Percentiles rank a stretch among this genome's conserved stretches.
These are phyloP conservation scores for Yarrowia phangngaensis DNA, from an alignment of 805 yeast species.

Conservation along the genomic window DNA sequence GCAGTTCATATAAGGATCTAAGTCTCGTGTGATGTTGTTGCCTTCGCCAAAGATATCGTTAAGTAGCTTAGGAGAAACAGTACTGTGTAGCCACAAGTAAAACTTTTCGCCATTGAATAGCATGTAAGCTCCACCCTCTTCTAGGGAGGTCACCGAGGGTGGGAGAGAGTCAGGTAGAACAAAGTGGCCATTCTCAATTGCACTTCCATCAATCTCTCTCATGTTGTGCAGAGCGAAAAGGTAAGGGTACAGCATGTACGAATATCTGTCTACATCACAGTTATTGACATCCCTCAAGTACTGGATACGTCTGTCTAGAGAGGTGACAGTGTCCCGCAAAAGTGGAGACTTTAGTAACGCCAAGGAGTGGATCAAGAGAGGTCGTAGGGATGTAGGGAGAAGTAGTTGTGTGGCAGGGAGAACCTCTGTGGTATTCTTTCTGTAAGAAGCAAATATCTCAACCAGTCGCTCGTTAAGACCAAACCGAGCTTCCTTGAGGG, in stretches of 20 bases:
- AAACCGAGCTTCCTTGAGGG: slow-evolving; percentile 47
- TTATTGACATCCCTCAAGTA: slow-evolving; percentile 51
- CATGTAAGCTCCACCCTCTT: slow-evolving; percentile 73
- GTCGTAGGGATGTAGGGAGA: slow-evolving; percentile 74
- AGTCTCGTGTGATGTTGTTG: slow-evolving; percentile 40
- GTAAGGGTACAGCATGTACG: slow-evolving; percentile 73
- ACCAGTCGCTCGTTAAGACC: slow-evolving; percentile 53
- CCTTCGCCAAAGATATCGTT: slow-evolving; percentile 72
- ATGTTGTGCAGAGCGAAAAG: slow-evolving; percentile 68
- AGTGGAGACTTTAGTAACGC: slow-evolving; percentile 67
- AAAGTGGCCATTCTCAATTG: slow-evolving; percentile 44
- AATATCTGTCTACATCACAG: slow-evolving; percentile 53
- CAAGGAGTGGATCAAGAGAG: slow-evolving; percentile 63
- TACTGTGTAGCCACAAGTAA: slow-evolving; percentile 63
- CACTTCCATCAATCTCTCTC: slow-evolving; percentile 53
- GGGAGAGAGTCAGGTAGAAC: slow-evolving; percentile 50
- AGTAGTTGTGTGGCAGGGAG: slow-evolving; percentile 59
- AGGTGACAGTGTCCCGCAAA: slow-evolving; percentile 49
- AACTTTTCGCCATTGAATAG: slow-evolving; percentile 63
- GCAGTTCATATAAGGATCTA: slow-evolving; percentile 51
- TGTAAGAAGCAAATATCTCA: slow-evolving; percentile 57
- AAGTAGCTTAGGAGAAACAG: slow-evolving; percentile 61
- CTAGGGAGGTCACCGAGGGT: slow-evolving; percentile 44
- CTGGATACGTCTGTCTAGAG: slow-evolving; percentile 63
- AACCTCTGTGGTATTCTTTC: slow-evolving; percentile 42